These are phyloP conservation scores for Ochetophila trinervis DNA, from an alignment of 306 rosid genomes.

Conservation along the genomic window DNA sequence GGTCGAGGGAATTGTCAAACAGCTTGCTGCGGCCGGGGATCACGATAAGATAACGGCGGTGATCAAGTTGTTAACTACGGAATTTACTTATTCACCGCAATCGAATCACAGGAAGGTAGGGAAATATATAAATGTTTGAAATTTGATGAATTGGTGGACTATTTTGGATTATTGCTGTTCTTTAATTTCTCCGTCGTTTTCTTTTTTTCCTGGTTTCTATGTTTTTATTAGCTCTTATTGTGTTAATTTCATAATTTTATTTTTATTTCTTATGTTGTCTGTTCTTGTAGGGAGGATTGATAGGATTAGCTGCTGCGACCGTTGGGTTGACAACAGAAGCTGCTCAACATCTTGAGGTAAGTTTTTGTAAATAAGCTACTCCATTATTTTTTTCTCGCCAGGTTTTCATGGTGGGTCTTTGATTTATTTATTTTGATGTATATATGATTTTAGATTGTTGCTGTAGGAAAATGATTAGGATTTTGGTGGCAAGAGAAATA, in stretches of 20 bases:
- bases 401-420: background rate
- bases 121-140: background rate
- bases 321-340: slow-evolving; percentile 92
- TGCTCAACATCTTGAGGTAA: slow-evolving; percentile 96
- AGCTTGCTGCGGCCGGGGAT: slow-evolving; percentile 68
- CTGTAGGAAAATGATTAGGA: background rate
- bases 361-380: slow-evolving; percentile 15
- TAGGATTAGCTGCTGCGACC: slow-evolving; percentile 99
- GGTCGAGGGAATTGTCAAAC: slow-evolving; percentile 96
- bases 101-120: slow-evolving; percentile 93
- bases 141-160: slow-evolving; percentile 9
- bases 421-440: background rate
- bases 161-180: background rate
- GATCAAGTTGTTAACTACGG: slow-evolving; percentile 68
- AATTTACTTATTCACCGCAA: slow-evolving; percentile 72
- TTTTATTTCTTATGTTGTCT: background rate
- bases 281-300: slow-evolving; percentile 82
- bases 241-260: background rate
- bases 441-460: background rate
- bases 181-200: too few species aligned
- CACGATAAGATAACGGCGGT: slow-evolving; percentile 80
- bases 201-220: background rate
- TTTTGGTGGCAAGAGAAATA: background rate
- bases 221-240: slow-evolving; percentile 11
- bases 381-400: background rate